Evolutionary conservation across 2,329 filamentous ascomycete genomes (phyloP).

Genomic region (Fusarium scirpi): DNA sequence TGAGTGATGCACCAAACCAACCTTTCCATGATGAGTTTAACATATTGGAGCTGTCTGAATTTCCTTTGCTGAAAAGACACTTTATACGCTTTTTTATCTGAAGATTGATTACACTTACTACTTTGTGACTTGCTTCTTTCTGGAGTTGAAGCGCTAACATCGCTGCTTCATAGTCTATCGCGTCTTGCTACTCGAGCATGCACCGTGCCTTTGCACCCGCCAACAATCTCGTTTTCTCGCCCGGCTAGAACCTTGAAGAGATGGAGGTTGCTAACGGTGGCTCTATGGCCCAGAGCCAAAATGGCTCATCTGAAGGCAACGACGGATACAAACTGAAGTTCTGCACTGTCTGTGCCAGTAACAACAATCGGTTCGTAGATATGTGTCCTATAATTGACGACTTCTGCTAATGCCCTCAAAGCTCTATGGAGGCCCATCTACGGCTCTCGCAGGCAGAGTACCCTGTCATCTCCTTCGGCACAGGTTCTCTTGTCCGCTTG

Average conservation of each 20-base stretch:
- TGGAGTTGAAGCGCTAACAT: constrained; percentile 20
- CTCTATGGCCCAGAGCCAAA: constrained; percentile 51
- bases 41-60: constrained; percentile 85
- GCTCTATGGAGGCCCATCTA: constrained; percentile 93
- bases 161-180: constrained; percentile 18
- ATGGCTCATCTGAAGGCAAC: constrained; percentile 60
- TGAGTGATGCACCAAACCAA: neutral
- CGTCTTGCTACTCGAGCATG: constrained; percentile 38
- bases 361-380: constrained; percentile 84
- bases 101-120: constrained; percentile 33
- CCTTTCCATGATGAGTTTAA: constrained; percentile 58
- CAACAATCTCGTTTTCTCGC: constrained; percentile 32
- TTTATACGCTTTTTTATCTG: constrained; percentile 68
- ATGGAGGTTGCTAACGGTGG: constrained; percentile 61
- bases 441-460: constrained; percentile 87
- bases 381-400: neutral
- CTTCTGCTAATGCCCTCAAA: constrained; percentile 25
- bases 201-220: constrained; percentile 24
- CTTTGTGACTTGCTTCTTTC: neutral
- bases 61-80: constrained; percentile 69
- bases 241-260: constrained; percentile 34
- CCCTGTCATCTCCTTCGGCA: constrained; percentile 98
- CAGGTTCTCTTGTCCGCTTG: constrained; percentile 91
- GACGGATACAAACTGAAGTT: constrained; percentile 90
- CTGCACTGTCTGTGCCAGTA: constrained; percentile 98